Conservation (phyloP, 352 stramenopile genomes). For the Globisporangium viniferum region DNA sequence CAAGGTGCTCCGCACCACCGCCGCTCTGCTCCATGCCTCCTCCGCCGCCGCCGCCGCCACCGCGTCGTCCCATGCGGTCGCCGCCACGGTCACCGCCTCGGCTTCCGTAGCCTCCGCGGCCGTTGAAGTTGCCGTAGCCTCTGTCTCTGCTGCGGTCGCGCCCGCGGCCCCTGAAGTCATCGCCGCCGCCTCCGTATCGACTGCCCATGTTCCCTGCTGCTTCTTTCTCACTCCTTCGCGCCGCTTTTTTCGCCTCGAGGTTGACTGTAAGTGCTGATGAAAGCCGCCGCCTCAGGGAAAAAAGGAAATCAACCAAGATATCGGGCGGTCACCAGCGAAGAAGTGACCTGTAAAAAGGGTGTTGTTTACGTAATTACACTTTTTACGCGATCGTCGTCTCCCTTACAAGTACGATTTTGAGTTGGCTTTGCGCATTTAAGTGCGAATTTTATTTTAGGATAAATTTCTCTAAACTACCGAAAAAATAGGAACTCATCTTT, state of each 20-base stretch:
- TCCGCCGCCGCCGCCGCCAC: slow-evolving; percentile 34
- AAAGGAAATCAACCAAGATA: slow-evolving; percentile 9
- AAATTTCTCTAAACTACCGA: too few relatives aligned
- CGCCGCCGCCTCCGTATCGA: slow-evolving; percentile 57
- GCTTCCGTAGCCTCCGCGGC: slow-evolving; percentile 22
- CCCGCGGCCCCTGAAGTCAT: slow-evolving; percentile 60
- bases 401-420: not conserved
- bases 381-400: not conserved
- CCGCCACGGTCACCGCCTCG: slow-evolving; percentile 45
- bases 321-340: slow-evolving; percentile 14
- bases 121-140: slow-evolving; percentile 26
- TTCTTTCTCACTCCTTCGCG: not conserved
- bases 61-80: slow-evolving; percentile 39
- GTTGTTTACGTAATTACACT: slow-evolving; percentile 8
- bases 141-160: slow-evolving; percentile 76
- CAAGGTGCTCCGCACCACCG: slow-evolving; percentile 93
- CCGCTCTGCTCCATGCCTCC: slow-evolving; percentile 63
- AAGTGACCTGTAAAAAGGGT: slow-evolving; percentile 14
- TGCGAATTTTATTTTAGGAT: not conserved
- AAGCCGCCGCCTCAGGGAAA: not conserved
- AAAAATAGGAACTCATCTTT: too few relatives aligned
- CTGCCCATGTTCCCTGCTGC: slow-evolving; percentile 36
- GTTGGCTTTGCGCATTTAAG: not conserved
- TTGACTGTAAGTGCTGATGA: not conserved
- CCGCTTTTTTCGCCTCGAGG: not conserved